Evolutionary conservation across 495 filamentous ascomycete genomes (phyloP).

Genomic region (Rusavskia elegans): DNA sequence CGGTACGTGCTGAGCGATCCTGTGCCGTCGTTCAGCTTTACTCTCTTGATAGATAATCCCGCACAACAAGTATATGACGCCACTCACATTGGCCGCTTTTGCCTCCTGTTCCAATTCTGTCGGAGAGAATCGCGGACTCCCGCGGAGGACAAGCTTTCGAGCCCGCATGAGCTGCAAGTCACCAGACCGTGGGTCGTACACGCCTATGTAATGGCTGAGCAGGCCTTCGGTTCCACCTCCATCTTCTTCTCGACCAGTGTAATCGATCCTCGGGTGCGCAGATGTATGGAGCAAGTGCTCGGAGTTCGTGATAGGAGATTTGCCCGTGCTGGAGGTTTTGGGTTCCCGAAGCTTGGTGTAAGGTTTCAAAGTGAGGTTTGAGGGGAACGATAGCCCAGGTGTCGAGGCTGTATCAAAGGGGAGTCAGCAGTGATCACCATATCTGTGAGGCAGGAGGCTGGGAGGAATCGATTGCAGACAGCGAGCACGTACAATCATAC

Average conservation of each 20-base stretch:
- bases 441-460: not conserved
- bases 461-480: not conserved
- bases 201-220: constrained; percentile 72
- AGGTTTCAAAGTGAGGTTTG: constrained; percentile 40
- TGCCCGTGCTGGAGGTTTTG: constrained; percentile 6
- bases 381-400: constrained; percentile 45
- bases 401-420: constrained; percentile 36
- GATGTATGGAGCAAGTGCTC: constrained; percentile 71
- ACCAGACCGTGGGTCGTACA: constrained; percentile 61
- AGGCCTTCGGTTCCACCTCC: constrained; percentile 42
- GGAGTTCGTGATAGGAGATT: constrained; percentile 22
- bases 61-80: not conserved
- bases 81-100: constrained; percentile 26
- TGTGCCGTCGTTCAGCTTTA: not conserved
- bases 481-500: constrained; percentile 22
- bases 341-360: constrained; percentile 40
- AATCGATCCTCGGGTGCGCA: constrained; percentile 63
- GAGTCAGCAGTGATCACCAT: not conserved
- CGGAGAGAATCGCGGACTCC: constrained; percentile 37
- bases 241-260: constrained; percentile 58
- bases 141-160: constrained; percentile 56
- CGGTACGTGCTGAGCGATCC: constrained; percentile 33
- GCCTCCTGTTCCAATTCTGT: constrained; percentile 21
- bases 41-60: not conserved
- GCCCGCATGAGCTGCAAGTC: constrained; percentile 62